Conservation (phyloP, 208 protist species). For the Porcisia deanei region DNA sequence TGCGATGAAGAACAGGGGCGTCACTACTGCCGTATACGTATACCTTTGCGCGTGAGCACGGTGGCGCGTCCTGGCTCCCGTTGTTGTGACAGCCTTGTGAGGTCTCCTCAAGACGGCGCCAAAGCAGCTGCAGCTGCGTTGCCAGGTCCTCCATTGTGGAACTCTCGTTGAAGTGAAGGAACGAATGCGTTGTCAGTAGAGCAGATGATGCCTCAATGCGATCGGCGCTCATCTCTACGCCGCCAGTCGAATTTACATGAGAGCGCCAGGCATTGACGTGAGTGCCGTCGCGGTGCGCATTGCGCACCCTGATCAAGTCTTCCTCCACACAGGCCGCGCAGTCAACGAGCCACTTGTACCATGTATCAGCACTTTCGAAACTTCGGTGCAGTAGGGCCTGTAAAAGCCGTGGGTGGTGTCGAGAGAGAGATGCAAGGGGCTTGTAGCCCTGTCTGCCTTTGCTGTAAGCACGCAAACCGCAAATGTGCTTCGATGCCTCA, state of each 20-base stretch:
- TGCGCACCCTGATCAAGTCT: slow-evolving; percentile 34
- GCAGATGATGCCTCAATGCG: not conserved
- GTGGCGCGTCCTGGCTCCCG: not conserved
- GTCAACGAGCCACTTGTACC: slow-evolving; percentile 45
- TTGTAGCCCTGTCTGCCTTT: slow-evolving; percentile 53
- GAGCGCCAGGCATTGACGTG: not conserved
- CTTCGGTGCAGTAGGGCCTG: slow-evolving; percentile 50
- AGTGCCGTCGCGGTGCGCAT: slow-evolving; percentile 15
- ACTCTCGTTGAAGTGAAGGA: slow-evolving; percentile 25
- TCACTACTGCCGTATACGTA: slow-evolving; percentile 67
- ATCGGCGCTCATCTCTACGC: not conserved
- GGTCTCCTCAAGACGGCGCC: slow-evolving; percentile 14
- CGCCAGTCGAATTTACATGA: not conserved
- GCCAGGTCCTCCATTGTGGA: slow-evolving; percentile 44
- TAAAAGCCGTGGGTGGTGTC: slow-evolving; percentile 45
- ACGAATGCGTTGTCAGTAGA: not conserved
- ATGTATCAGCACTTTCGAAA: slow-evolving; percentile 41
- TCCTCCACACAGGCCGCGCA: slow-evolving; percentile 36
- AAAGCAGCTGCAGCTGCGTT: slow-evolving; percentile 23
- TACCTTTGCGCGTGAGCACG: slow-evolving; percentile 19
- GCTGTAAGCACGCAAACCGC: slow-evolving; percentile 41
- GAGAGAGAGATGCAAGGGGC: slow-evolving; percentile 39
- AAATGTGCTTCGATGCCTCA: slow-evolving; percentile 31
- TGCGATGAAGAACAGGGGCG: slow-evolving; percentile 45
- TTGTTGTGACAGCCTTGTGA: no score